Evolutionary conservation across 1,139 yeast species (phyloP).

Genomic region (Wickerhamomyces sp.): DNA sequence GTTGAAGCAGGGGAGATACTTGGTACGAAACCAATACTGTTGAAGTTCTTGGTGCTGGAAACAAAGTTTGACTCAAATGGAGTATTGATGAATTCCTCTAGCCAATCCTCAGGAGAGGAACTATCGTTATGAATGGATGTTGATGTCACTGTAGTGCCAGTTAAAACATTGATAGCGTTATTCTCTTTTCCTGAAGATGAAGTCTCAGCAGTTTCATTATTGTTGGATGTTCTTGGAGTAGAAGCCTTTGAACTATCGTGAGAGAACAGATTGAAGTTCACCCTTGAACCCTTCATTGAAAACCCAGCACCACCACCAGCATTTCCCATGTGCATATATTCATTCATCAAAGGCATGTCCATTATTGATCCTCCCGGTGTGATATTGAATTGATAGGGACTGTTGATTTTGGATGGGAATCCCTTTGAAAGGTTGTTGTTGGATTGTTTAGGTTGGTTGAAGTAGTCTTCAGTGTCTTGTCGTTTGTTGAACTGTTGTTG

Average conservation of each 20-base stretch:
- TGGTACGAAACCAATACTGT: slow-evolving; percentile 56
- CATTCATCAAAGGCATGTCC: slow-evolving; percentile 27
- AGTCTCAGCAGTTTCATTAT: slow-evolving; percentile 1
- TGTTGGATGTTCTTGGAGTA: slow-evolving; percentile 8
- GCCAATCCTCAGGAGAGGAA: slow-evolving; percentile 47
- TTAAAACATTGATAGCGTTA: slow-evolving; percentile 6
- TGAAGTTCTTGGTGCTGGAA: slow-evolving; percentile 32
- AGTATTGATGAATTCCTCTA: slow-evolving; percentile 59
- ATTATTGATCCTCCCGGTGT: slow-evolving; percentile 25
- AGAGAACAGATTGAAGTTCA: slow-evolving; percentile 19
- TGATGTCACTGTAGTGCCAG: slow-evolving; percentile 10
- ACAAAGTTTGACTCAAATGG: slow-evolving; percentile 49
- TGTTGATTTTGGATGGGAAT: background rate
- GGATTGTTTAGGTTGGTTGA: slow-evolving; percentile 2
- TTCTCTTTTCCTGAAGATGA: slow-evolving; percentile 5
- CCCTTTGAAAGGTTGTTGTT: background rate
- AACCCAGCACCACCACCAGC: slow-evolving; percentile 30
- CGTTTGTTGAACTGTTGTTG: slow-evolving; percentile 1
- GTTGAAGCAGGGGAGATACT: slow-evolving; percentile 21
- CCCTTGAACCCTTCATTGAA: slow-evolving; percentile 14
- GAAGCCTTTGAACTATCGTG: slow-evolving; percentile 12
- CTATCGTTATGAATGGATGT: slow-evolving; percentile 13
- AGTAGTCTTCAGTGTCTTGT: slow-evolving; percentile 5
- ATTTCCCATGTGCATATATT: slow-evolving; percentile 25
- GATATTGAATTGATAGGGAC: slow-evolving; percentile 37